Evolutionary conservation across 768 basidiomycete genomes (phyloP), one percentile per base, ranked within the genome.

Genomic region (Gymnopilus dilepis): DNA sequence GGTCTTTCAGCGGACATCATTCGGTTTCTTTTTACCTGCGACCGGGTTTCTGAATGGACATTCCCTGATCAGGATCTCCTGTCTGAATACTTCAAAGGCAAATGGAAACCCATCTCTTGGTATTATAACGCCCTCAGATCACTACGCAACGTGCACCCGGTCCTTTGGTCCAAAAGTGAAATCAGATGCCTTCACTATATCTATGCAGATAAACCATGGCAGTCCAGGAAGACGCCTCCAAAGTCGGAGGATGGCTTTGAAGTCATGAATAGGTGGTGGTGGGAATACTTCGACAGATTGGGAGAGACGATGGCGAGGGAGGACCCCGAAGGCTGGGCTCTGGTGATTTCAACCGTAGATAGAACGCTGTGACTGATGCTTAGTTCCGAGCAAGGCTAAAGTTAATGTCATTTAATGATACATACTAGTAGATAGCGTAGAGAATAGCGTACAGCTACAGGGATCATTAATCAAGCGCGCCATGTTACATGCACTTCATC

Each of bases 61-160:
- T 97, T 98, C 73, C 88, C 94, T 1, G 97, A 99, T 74, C 97
- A 99, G 73, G 97, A 99, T 67, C 82, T 97, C 31, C 84, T 98
- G 31, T 84, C 95, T 1, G 84, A 82, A 31, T 85, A 87, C 70
- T 99, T 97, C 79, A 74, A 81, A 58, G 90, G 89, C 17, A 86
- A 74, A 71, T 95, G 93, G 92, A 82, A 79, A 56, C 88, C 92
- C 4, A 75, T 97, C 40, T 84, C 88, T 1, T 97, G 92, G 87
- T 87, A 87, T 62, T 96, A 95, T 74, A 99, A 99, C 68, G 95
- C 95, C 0, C 80, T 99, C 64, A 95, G 94, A 77, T 92, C 95
- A n/a, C 73, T 94, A 67, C 83, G 90, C 45, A 69, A 79, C 31
- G 80, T 88, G 38, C 97, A 99, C 74, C 73, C 82, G 37, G 72